Evolutionary conservation across 1,139 yeast species (phyloP).

Genomic region (Debaryomyces fabryi): DNA sequence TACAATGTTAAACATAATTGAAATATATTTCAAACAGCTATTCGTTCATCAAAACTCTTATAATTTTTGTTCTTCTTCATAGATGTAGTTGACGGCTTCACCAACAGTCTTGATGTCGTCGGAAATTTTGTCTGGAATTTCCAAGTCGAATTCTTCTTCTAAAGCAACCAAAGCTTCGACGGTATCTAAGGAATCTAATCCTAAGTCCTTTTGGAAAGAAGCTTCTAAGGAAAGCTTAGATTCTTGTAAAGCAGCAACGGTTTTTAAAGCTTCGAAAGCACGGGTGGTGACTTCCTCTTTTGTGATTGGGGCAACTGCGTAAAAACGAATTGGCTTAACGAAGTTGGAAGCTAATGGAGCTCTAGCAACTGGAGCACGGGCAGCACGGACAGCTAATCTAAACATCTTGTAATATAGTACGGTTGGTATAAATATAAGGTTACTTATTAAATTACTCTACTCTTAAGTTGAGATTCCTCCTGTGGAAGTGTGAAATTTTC

Average conservation of each 20-base stretch:
- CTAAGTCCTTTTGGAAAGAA: conserved; percentile 63
- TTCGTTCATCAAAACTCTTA: conserved; percentile 18
- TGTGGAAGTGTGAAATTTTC: conserved; percentile 4
- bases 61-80: conserved; percentile 50
- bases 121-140: conserved; percentile 68
- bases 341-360: conserved; percentile 27
- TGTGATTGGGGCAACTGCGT: conserved; percentile 50
- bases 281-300: conserved; percentile 51
- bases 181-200: conserved; percentile 71
- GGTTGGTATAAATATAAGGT: not conserved
- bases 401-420: conserved; percentile 29
- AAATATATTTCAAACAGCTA: conserved; percentile 4
- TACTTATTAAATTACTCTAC: not conserved
- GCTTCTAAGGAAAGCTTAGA: conserved; percentile 47
- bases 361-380: conserved; percentile 38
- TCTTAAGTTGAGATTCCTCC: not conserved
- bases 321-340: conserved; percentile 44
- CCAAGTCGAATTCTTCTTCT: conserved; percentile 73
- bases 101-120: conserved; percentile 72
- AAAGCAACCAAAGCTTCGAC: conserved; percentile 73
- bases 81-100: conserved; percentile 65
- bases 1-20: conserved; percentile 7
- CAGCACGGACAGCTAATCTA: conserved; percentile 43
- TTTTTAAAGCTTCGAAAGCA: conserved; percentile 54
- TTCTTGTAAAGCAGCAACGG: conserved; percentile 54